Percentiles rank a stretch among this genome's conserved stretches.
These are phyloP conservation scores for Pleoardoris graminearum DNA, from an alignment of 2,329 filamentous ascomycete species.

Conservation along the genomic window DNA sequence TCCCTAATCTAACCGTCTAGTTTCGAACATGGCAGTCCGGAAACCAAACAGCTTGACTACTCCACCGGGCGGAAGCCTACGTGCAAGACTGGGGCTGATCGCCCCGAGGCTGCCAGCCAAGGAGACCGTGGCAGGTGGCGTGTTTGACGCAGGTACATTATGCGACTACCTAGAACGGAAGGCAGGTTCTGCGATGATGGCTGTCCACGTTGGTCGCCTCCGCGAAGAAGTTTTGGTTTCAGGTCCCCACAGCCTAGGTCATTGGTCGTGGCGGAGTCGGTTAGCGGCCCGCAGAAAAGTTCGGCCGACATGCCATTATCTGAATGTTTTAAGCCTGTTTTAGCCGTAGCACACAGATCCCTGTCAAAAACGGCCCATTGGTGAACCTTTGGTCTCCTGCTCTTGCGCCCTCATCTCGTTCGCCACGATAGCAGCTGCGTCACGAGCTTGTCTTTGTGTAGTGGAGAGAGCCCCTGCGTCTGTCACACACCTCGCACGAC, in stretches of 20 bases:
- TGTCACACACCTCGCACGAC: constrained; percentile 21
- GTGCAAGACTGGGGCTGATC: constrained; percentile 37
- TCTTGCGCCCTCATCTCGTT: constrained; percentile 16
- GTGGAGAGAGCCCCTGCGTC: constrained; percentile 4
- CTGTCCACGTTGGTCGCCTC: constrained; percentile 16
- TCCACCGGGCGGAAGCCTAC: constrained; percentile 36
- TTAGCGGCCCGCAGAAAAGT: constrained; percentile 27
- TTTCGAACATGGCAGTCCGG: constrained; percentile 27
- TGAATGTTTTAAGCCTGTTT: constrained; percentile 35
- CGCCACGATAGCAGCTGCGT: constrained; percentile 19
- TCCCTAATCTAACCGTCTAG: constrained; percentile 37
- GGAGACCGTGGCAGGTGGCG: constrained; percentile 20
- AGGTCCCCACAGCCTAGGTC: constrained; percentile 11
- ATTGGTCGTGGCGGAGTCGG: constrained; percentile 37
- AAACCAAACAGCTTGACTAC: constrained; percentile 30
- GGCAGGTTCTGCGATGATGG: constrained; percentile 19
- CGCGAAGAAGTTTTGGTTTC: constrained; percentile 34
- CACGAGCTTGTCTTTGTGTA: constrained; percentile 23
- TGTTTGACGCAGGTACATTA: constrained; percentile 34
- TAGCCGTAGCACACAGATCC: constrained; percentile 22
- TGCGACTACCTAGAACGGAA: constrained; percentile 26
- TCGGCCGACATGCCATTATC: constrained; percentile 21
- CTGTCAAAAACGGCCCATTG: constrained; percentile 31
- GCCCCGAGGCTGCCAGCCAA: constrained; percentile 34
- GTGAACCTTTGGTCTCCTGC: constrained; percentile 19